Evolutionary conservation across 2,329 filamentous ascomycete genomes (phyloP), one percentile per base, ranked within the genome.

Genomic region (Fusarium tuaranense): DNA sequence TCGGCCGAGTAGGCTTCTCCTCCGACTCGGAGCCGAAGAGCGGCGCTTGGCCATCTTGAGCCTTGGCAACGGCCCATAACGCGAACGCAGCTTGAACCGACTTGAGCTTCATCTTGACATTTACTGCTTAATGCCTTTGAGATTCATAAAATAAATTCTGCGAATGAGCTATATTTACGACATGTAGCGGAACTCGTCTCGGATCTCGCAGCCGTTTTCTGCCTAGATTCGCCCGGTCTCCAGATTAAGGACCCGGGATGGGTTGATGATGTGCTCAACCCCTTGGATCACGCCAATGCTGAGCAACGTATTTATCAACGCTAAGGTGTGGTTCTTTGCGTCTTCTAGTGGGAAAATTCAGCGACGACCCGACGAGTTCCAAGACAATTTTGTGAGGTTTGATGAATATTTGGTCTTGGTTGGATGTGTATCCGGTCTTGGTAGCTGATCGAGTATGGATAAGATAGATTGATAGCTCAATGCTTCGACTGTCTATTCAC

Each of bases 1-100:
- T 93, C 0, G 88, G 86, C 27, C 71, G 59, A 32, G 67, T 67
- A 16, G 64, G 2, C 16, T 44, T 65, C 53, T 34, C 34, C 46
- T 63, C 46, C 20, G 58, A 34, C 9, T n/a, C 46, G 16, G 51
- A n/a, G 34, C 32, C 22, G 41, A 58, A 57, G 16, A 71, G 25
- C 3, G 41, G 60, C 20, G 70, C 55, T 38, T 73, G 69, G 46
- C 16, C 9, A n/a, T 61, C 48, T 44, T 44, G 46, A 7, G 32
- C 48, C 36, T 65, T 57, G 20, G 36, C 57, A 55, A 55, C 48
- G 20, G 34, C 22, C 34, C 20, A 30, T 27, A 59, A 25, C 20
- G 34, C 34, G 34, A 59, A 22, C 1, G 55, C 55, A 18, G 14
- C 20, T 18, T 6, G 55, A 10, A 59, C 18, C 10, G 7, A 59